Base-by-base conservation (phyloP, 768 basidiomycete species). In the Auricularia heimuer region DNA sequence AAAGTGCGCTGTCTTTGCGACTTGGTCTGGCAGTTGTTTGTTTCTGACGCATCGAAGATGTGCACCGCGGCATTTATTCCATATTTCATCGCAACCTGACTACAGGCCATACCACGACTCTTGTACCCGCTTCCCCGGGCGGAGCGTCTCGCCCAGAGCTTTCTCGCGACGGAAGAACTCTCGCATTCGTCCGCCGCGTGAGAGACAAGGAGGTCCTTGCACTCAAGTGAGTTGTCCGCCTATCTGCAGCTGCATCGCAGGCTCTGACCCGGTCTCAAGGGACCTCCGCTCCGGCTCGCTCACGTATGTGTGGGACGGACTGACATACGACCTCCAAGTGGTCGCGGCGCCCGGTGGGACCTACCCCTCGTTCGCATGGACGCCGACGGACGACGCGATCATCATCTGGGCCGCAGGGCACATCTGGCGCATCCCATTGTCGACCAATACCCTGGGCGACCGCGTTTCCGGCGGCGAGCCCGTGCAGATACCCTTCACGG, bases 291-390 rank as follows among this genome's bases (percentile, higher is more conserved):
- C 86, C 0, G 89, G 88, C 18, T 86, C 85, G 2, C 75, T 87
- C 45, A 82, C 81, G 68, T 74, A 89, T 69, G 72, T 85, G 18
- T 90, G 86, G 85, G 75, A 88, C 64, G 88, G 87, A 0, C 77
- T 90, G 37, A 85, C 81, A 2, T 89, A 88, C 69, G 88, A 90
- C 70, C 77, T 85, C n/a, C 78, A 78, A 24, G 71, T 73, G 10
- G 77, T 88, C 62, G 88, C 84, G 8, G 86, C 88, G 14, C 88
- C 89, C 0, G 89, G 89, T 87, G 87, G 88, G 11, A 90, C 88
- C 47, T 90, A 90, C 68, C 89, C 88, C 0, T 85, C 87, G 1
- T 90, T 87, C 70, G 80, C 88, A 8, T 90, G 90, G 73, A 80
- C 84, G 0, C 85, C 85, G 0, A 73, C 76, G 18, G 83, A 84